These are phyloP conservation scores for Lichenothelia convexa DNA, from an alignment of 495 filamentous ascomycete genomes.

Conservation along the genomic window DNA sequence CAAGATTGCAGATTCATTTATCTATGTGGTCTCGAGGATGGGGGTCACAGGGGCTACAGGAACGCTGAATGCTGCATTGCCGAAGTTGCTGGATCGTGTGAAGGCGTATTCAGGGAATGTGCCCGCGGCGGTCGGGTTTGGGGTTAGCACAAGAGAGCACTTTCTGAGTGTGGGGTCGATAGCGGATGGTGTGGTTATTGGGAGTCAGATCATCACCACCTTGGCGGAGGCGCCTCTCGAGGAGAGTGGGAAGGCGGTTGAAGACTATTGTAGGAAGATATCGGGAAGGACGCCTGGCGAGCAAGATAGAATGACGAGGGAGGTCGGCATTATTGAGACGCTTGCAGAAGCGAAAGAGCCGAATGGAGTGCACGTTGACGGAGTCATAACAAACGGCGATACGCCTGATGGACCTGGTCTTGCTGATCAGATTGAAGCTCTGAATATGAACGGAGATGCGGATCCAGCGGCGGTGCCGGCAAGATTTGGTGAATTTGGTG, in stretches of 20 bases:
- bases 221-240: conserved; percentile 53
- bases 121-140: conserved; percentile 84
- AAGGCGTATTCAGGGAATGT: conserved; percentile 81
- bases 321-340: conserved; percentile 48
- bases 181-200: conserved; percentile 93
- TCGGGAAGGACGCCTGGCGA: conserved; percentile 33
- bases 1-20: conserved; percentile 94
- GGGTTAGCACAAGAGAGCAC: conserved; percentile 88
- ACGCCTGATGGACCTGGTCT: conserved; percentile 39
- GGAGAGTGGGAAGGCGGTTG: conserved; percentile 51
- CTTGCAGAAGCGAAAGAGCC: conserved; percentile 33
- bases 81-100: conserved; percentile 65
- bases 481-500: conserved; percentile 91
- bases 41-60: conserved; percentile 87
- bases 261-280: conserved; percentile 72
- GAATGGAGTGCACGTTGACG: conserved; percentile 36
- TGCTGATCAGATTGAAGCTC: conserved; percentile 52
- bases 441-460: conserved; percentile 35
- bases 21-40: conserved; percentile 97
- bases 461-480: conserved; percentile 44
- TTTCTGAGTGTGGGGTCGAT: conserved; percentile 68
- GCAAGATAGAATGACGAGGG: conserved; percentile 27
- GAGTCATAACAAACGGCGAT: conserved; percentile 43
- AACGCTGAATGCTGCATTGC: conserved; percentile 57
- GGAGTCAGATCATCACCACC: conserved; percentile 75